Percentiles rank a stretch among this genome's conserved stretches.
These are phyloP conservation scores for Angomonas ambiguus DNA, from an alignment of 208 protist species.

Conservation along the genomic window DNA sequence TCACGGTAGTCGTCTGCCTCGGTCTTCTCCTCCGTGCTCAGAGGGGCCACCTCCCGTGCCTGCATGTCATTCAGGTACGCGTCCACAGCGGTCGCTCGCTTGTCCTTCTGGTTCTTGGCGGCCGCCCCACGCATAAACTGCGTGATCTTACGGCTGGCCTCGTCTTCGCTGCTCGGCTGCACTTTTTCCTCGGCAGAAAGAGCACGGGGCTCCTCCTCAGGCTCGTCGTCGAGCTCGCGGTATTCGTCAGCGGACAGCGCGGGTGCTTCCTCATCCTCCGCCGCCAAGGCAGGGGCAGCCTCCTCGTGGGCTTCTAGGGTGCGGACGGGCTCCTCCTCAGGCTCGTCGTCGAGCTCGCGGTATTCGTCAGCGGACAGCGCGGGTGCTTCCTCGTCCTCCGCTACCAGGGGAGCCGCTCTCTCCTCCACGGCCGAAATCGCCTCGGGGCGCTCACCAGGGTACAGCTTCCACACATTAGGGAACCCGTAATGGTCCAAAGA, in stretches of 20 bases:
- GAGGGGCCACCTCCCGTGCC: constrained; percentile 4
- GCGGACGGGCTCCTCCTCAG: not conserved
- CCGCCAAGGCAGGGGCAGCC: no score
- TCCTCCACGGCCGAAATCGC: not conserved
- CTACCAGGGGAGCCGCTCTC: not conserved
- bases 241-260: no score
- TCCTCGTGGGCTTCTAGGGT: no score
- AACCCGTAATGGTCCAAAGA: not conserved
- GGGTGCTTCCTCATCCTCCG: no score
- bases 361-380: not conserved
- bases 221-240: not conserved
- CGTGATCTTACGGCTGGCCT: not conserved
- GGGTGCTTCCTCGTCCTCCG: not conserved
- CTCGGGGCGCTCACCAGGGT: not conserved
- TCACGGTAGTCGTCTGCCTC: not conserved
- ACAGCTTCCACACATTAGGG: not conserved
- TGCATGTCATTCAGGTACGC: constrained; percentile 4
- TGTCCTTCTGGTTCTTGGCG: not conserved
- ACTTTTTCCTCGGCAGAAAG: not conserved
- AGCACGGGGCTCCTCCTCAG: not conserved
- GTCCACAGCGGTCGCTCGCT: constrained; percentile 2
- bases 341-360: not conserved
- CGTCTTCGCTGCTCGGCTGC: not conserved
- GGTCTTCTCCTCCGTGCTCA: not conserved
- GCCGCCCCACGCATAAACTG: not conserved